Base-by-base conservation (phyloP, 495 filamentous ascomycete species). In the Xylaria acuta region DNA sequence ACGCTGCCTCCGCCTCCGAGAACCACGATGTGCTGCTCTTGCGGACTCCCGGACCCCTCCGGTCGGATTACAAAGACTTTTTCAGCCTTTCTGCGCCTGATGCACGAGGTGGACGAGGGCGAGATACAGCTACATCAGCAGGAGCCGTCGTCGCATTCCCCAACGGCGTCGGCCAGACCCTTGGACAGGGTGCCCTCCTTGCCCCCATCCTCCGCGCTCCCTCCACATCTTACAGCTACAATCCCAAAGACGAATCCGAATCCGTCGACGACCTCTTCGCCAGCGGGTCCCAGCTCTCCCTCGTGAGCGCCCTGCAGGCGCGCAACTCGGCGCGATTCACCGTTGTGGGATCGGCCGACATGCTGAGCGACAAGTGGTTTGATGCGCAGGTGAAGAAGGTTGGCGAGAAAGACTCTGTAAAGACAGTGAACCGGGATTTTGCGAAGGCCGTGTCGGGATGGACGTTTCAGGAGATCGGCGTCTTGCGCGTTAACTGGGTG, bases 391-490 rank as follows among this genome's bases (percentile, higher is more conserved):
- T 97, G 60, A 90, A 92, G 84, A 80, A 84, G 41, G 86, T 87
- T 30, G 85, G 82, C 43, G 82, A 80, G 72, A 80, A 79, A 64
- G 87, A 91, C 76, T 84, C 89, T 68, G 83, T 84, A 59, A 82
- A 84, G 74, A 94, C 92, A 5, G 88, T 88, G 54, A 99, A 99
- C 82, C 86, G 90, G 68, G 92, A 92, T 38, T 98, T 99, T 77
- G 93, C 92, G 20, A 92, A 91, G 82, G 89, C 92, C 76, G 78
- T 99, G 67, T 90, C 92, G 20, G 90, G 85, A 20, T 99, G 97
- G 97, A 92, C 94, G 0, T 99, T 99, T 86, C 90, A 95, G 83
- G 96, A 99, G 83, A 88, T 88, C 67, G 96, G 96, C 74, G 93
- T 99, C 14, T 82, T 98, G 73, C 91, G 92, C 76, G 94, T 97